Evolutionary conservation across 805 yeast genomes (phyloP).

Genomic region (Yamadazyma sp.): DNA sequence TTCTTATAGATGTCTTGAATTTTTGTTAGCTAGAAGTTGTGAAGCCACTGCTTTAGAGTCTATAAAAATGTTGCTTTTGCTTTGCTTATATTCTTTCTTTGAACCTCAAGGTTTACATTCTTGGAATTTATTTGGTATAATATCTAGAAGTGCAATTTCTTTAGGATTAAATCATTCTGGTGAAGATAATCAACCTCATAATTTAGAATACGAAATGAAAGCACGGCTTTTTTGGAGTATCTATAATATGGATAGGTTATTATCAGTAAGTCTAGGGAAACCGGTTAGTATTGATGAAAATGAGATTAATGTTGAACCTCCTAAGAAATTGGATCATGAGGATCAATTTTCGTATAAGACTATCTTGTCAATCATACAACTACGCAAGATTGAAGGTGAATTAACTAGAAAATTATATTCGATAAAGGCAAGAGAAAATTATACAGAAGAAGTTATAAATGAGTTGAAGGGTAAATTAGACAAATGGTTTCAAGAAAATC

Average conservation of each 20-base stretch:
- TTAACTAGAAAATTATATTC: slow-evolving; percentile 47
- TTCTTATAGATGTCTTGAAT: slow-evolving; percentile 28
- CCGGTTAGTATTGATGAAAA: slow-evolving; percentile 47
- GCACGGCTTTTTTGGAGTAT: slow-evolving; percentile 50
- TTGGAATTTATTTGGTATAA: slow-evolving; percentile 51
- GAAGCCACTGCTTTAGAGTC: slow-evolving; percentile 37
- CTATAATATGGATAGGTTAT: slow-evolving; percentile 46
- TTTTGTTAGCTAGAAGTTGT: slow-evolving; percentile 42
- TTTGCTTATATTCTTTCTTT: slow-evolving; percentile 50
- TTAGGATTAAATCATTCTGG: slow-evolving; percentile 44
- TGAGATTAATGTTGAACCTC: slow-evolving; percentile 46
- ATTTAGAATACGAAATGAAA: slow-evolving; percentile 35
- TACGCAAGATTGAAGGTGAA: slow-evolving; percentile 46
- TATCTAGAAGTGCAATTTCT: slow-evolving; percentile 42
- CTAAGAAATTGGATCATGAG: slow-evolving; percentile 37
- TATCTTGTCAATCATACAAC: slow-evolving; percentile 37
- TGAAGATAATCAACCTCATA: slow-evolving; percentile 8
- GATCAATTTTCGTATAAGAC: slow-evolving; percentile 40
- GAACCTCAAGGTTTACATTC: slow-evolving; percentile 48
- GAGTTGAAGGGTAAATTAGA: slow-evolving; percentile 13
- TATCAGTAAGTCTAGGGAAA: slow-evolving; percentile 48
- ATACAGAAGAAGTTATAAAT: slow-evolving; percentile 8
- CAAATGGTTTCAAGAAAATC: slow-evolving; percentile 29
- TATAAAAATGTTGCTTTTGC: slow-evolving; percentile 37
- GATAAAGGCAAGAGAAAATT: slow-evolving; percentile 31